Evolutionary conservation across 2,329 filamentous ascomycete genomes (phyloP), one percentile per base, ranked within the genome.

Genomic region (Botrytis fragariae): DNA sequence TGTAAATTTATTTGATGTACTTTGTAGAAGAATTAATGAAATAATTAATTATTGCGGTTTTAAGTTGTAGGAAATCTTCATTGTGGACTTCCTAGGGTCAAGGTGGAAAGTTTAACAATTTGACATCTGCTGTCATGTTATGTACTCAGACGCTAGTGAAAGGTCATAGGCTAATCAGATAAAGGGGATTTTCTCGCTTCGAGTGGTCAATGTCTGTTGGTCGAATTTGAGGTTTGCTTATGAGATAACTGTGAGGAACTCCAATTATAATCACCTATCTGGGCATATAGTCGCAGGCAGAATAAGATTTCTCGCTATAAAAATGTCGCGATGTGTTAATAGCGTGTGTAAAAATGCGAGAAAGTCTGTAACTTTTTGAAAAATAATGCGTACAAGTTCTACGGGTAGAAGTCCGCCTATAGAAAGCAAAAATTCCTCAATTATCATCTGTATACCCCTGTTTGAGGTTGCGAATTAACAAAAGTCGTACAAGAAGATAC

Each of bases 131-230:
- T 14, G 6, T 39, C 48, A 68, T 51, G 10, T 12, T 14, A 54
- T 16, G 35, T 8, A 18, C 18, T 45, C 44, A 12, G 1, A 22
- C 42, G 35, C 18, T 18, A 14, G 25, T 22, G 12, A 10, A 57
- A 68, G 35, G 5, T 57, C n/a, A 16, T 22, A 12, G 18, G 35
- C 25, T 16, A 9, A 4, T n/a, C 22, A 8, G 22, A 25, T 39
- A 68, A 42, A 68, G 65, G 48, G 48, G 65, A 29, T 54, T 18
- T 57, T 68, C 25, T 57, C 48, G 65, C 65, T 68, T 68, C 48
- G 35, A 12, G n/a, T 8, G 48, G 1, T 39, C n/a, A 9, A n/a
- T 18, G 10, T 57, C 64, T 42, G 10, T 32, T 37, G 14, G 4
- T 25, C 9, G 4, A 18, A 42, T n/a, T 16, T 14, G 10, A 18